Evolutionary conservation across 768 basidiomycete genomes (phyloP).

Genomic region (Serendipita vermifera): DNA sequence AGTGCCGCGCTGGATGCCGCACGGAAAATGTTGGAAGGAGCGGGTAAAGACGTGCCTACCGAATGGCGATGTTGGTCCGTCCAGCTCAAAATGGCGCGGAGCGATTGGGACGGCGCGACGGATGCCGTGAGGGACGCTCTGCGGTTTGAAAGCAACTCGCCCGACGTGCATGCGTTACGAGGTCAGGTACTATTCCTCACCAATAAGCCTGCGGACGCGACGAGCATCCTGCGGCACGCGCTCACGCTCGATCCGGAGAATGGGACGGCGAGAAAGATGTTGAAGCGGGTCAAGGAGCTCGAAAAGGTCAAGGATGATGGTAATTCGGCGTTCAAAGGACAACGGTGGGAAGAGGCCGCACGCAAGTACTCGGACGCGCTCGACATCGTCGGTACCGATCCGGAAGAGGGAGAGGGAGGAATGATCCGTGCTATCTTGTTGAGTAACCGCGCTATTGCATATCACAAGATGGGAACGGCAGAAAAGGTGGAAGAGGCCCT

Average conservation of each 20-base stretch:
- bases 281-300: constrained; percentile 70
- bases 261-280: constrained; percentile 50
- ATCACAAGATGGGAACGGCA: constrained; percentile 46
- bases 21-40: constrained; percentile 44
- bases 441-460: constrained; percentile 72
- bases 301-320: constrained; percentile 79
- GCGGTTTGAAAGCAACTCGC: constrained; percentile 56
- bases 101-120: constrained; percentile 61
- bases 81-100: constrained; percentile 60
- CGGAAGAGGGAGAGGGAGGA: constrained; percentile 67
- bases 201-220: constrained; percentile 54
- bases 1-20: constrained; percentile 62
- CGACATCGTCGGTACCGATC: constrained; percentile 46
- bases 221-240: constrained; percentile 40
- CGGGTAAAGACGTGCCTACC: constrained; percentile 58
- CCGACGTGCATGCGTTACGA: constrained; percentile 65
- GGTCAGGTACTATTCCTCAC: constrained; percentile 67
- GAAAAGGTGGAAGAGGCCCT: constrained; percentile 55
- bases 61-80: constrained; percentile 75
- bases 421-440: constrained; percentile 67
- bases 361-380: constrained; percentile 59
- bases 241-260: constrained; percentile 69
- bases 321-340: constrained; percentile 57
- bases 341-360: constrained; percentile 46
- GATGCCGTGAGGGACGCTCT: constrained; percentile 67